phyloP scores from a whole-genome alignment of 768 basidiomycete genomes.

The Chalciporus chontae region DNA sequence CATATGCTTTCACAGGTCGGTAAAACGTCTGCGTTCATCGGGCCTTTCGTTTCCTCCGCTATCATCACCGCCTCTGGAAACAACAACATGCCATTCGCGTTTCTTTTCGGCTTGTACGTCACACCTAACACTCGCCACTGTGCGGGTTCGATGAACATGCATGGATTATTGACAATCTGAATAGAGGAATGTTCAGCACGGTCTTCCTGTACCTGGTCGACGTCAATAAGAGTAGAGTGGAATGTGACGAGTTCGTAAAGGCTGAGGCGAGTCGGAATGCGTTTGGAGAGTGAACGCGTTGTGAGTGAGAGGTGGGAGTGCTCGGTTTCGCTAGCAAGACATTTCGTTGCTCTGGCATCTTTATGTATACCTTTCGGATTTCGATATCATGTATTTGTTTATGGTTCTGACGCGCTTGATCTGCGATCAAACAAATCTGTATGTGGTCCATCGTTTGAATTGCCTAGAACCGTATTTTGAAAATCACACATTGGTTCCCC shows the following conservation, averaged over 20 bases:
- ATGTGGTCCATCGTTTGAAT: no score
- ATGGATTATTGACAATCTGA: background rate
- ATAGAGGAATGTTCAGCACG: constrained; percentile 30
- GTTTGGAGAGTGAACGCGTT: constrained; percentile 22
- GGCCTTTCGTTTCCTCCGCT: constrained; percentile 70
- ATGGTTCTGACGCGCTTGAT: no score
- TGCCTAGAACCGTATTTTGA: no score
- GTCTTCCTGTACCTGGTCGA: constrained; percentile 62
- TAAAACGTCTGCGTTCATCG: constrained; percentile 75
- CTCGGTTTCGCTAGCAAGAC: background rate
- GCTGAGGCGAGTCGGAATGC: constrained; percentile 48
- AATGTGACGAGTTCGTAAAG: constrained; percentile 58
- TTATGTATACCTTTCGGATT: no score
- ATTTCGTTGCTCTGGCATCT: no score
- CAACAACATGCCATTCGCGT: constrained; percentile 77
- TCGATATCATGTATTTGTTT: no score
- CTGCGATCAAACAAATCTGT: no score
- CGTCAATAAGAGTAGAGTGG: constrained; percentile 57
- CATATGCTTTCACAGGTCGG: constrained; percentile 43
- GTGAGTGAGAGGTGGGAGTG: background rate
- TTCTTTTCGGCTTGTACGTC: constrained; percentile 64
- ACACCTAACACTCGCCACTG: background rate
- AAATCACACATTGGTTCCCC: no score
- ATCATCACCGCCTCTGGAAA: constrained; percentile 66
- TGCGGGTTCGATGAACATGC: no score